phyloP scores from a whole-genome alignment of 2,329 filamentous ascomycete genomes.

The Fusarium camptoceras region DNA sequence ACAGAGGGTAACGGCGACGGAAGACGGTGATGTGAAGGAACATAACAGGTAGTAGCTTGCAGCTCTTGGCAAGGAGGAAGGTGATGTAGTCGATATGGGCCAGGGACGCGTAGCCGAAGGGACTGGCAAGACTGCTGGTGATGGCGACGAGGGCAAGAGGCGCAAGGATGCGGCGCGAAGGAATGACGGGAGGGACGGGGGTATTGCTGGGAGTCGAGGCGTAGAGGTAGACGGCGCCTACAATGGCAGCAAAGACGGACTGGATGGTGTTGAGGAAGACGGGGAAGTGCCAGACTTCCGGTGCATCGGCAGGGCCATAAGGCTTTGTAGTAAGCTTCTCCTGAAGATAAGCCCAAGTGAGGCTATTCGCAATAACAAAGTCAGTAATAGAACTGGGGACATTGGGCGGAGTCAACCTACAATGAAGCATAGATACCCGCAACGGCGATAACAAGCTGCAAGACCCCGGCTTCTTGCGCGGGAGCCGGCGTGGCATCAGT shows the following conservation, averaged over 20 bases:
- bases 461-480: slow-evolving; percentile 68
- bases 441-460: slow-evolving; percentile 88
- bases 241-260: slow-evolving; percentile 85
- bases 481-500: slow-evolving; percentile 44
- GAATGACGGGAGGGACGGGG: slow-evolving; percentile 76
- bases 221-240: slow-evolving; percentile 84
- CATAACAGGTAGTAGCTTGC: slow-evolving; percentile 99
- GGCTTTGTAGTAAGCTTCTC: slow-evolving; percentile 95
- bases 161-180: slow-evolving; percentile 76
- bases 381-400: slow-evolving; percentile 6
- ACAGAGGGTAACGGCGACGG: slow-evolving; percentile 87
- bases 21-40: slow-evolving; percentile 94
- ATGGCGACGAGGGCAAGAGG: slow-evolving; percentile 88
- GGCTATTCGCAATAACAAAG: slow-evolving; percentile 58
- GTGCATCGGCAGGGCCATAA: slow-evolving; percentile 73
- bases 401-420: slow-evolving; percentile 63
- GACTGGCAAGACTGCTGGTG: slow-evolving; percentile 89
- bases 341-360: slow-evolving; percentile 97
- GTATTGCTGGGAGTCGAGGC: slow-evolving; percentile 65
- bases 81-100: slow-evolving; percentile 98
- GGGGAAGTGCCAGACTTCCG: slow-evolving; percentile 89
- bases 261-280: slow-evolving; percentile 97
- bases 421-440: slow-evolving; percentile 97
- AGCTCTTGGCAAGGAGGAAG: slow-evolving; percentile 96
- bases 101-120: slow-evolving; percentile 93